Conservation (phyloP, 768 basidiomycete species). For the Paxillus ammoniavirescens region DNA sequence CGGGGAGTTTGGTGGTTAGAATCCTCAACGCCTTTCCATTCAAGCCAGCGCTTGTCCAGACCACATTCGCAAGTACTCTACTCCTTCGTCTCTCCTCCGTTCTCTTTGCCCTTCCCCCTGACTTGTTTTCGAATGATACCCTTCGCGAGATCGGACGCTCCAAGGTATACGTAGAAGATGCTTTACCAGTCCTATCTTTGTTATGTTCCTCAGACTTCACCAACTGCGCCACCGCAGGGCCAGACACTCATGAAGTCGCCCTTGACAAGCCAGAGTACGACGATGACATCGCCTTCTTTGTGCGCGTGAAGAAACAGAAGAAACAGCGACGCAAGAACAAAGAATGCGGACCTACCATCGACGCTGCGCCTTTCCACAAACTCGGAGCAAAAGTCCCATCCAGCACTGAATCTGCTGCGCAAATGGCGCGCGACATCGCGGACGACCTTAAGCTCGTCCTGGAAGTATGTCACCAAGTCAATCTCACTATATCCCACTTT, state of each 20-base stretch:
- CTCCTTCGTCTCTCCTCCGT: conserved; percentile 25
- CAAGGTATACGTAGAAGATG: conserved; percentile 22
- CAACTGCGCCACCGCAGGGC: not conserved
- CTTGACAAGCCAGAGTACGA: conserved; percentile 6
- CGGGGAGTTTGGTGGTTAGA: conserved; percentile 18
- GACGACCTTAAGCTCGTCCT: conserved; percentile 26
- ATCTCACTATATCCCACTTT: not conserved
- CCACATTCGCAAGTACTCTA: conserved; percentile 21
- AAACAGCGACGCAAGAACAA: conserved; percentile 19
- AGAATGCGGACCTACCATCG: conserved; percentile 12
- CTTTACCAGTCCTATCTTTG: conserved; percentile 15
- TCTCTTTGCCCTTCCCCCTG: conserved; percentile 22
- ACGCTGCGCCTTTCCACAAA: conserved; percentile 30
- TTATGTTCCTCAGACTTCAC: conserved; percentile 16
- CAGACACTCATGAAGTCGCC: not conserved
- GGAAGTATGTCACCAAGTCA: conserved; percentile 19
- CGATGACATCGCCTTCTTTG: not conserved
- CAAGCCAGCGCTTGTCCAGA: conserved; percentile 17
- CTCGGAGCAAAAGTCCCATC: conserved; percentile 29
- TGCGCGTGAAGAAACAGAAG: conserved; percentile 27
- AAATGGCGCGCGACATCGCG: conserved; percentile 16
- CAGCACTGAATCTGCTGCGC: conserved; percentile 15
- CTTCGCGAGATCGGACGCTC: conserved; percentile 13
- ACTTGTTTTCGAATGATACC: conserved; percentile 10
- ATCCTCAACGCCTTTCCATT: conserved; percentile 36